Evolutionary conservation across 1,139 yeast species (phyloP).

Genomic region (Kazachstania sp.): DNA sequence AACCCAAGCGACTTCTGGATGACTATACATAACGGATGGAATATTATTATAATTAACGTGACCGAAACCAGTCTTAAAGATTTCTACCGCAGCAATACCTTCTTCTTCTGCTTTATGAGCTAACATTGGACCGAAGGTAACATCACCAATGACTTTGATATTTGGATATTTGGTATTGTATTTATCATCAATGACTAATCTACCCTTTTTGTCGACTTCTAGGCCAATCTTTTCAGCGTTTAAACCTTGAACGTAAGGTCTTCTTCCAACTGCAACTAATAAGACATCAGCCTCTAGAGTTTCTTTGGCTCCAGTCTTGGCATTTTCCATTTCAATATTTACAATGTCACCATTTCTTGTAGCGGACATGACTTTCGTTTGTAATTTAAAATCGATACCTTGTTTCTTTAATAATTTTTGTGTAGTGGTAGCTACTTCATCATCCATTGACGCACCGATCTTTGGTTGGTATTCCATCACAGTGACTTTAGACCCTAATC

Average conservation of each 20-base stretch:
- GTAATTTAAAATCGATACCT: slow-evolving; percentile 87
- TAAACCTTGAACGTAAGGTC: slow-evolving; percentile 90
- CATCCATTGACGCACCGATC: slow-evolving; percentile 97
- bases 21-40: slow-evolving; percentile 97
- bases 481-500: slow-evolving; percentile 94
- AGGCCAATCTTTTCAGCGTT: slow-evolving; percentile 83
- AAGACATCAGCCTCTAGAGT: slow-evolving; percentile 82
- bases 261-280: slow-evolving; percentile 96
- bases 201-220: slow-evolving; percentile 85
- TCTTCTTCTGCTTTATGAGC: slow-evolving; percentile 99
- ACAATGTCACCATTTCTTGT: slow-evolving; percentile 83
- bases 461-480: slow-evolving; percentile 84
- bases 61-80: slow-evolving; percentile 87
- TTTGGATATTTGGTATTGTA: slow-evolving; percentile 87
- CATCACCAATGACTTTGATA: slow-evolving; percentile 97
- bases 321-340: slow-evolving; percentile 80
- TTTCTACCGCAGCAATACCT: slow-evolving; percentile 98
- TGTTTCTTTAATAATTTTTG: slow-evolving; percentile 90
- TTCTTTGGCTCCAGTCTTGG: slow-evolving; percentile 76
- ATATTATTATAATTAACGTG: slow-evolving; percentile 97
- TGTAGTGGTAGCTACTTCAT: slow-evolving; percentile 81
- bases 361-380: slow-evolving; percentile 85
- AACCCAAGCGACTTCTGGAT: slow-evolving; percentile 99
- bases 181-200: slow-evolving; percentile 89
- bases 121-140: slow-evolving; percentile 96